Evolutionary conservation across 2,329 filamentous ascomycete genomes (phyloP), one percentile per base, ranked within the genome.

Genomic region (Penicillium hordei): DNA sequence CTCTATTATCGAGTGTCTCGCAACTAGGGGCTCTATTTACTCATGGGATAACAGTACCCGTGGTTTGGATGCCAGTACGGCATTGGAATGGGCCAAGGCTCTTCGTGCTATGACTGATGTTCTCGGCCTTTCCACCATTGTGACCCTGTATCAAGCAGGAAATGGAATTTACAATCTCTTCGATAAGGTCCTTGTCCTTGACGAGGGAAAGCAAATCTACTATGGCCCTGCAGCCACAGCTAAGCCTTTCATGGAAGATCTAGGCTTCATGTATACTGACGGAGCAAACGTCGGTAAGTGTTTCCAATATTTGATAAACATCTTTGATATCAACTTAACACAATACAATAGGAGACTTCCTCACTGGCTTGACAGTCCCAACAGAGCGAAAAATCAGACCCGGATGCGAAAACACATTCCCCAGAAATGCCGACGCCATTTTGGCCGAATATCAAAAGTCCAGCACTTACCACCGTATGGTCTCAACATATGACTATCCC

Each of bases 321-420:
- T 36, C 1, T 17, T 9, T 25, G 33, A 21, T 13, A 25, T 19
- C 15, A 40, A 34, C 55, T 53, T 53, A 48, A 57, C 34, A 23
- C 7, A 8, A 6, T 27, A 23, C 21, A 3, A 78, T 84, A 3
- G 85, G 82, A 5, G 87, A 89, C 65, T 89, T 79, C 70, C 70
- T 89, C 17, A 89, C 86, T 3, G 84, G 85, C 61, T 80, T 86
- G n/a, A 86, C 84, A 1, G 84, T 86, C 17, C 78, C 78, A 1
- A 79, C 76, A 0, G 79, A 81, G 60, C 70, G 79, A 38, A 66
- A 71, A n/a, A 75, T 80, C 46, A 71, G 66, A 10, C 66, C 72
- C 5, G 78, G 75, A 1, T 78, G 68, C 42, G 75, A 80, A 58
- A 60, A 72, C 23, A 69, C 66, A 10, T 78, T 80, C 60, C 79